Evolutionary conservation across 495 filamentous ascomycete genomes (phyloP), one percentile per base, ranked within the genome.

Genomic region (Aspergillus haitiensis): DNA sequence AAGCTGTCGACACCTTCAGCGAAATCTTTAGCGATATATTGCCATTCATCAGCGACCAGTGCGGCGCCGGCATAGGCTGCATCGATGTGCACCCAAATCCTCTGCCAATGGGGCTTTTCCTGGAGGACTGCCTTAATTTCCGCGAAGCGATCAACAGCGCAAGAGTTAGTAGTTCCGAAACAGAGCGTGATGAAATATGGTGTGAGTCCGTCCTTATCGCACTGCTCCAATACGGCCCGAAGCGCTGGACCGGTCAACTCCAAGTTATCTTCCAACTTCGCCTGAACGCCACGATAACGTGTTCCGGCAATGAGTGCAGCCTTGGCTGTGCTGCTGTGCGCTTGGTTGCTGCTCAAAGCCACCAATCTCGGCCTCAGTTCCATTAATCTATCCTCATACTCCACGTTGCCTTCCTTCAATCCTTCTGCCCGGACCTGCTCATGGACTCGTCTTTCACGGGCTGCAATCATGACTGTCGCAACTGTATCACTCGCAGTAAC

Each of bases 21-120:
- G 50, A 96, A 84, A 7, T 82, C 74, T 44, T 78, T 67, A 0
- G 88, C 78, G 53, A 91, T 81, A 66, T 90, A 78, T 62, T 90
- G 86, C 68, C 88, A 91, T 66, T 96, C 91, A 15, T 91, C 86
- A 13, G 86, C 87, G 5, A 97, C 80, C 6, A 98, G 80, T 34
- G 91, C 86, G 0, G 91, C 84, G 0, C 94, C 94, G 5, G 94
- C 94, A 75, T 97, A 98, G 3, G 93, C 94, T 3, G 92, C 94
- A 75, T 97, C 94, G n/a, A 97, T 84, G 70, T 98, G 94, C 34
- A 97, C 87, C 94, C 94, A 98, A 39, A 92, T 81, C 51, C 84
- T 74, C 61, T 72, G 72, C 75, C 76, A 79, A 8, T 75, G 71
- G 7, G 82, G 82, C 52, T 84, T 82, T 56, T 88, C 86, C 39